Evolutionary conservation across 2,329 filamentous ascomycete genomes (phyloP).

Genomic region (Fusarium veterinarium): DNA sequence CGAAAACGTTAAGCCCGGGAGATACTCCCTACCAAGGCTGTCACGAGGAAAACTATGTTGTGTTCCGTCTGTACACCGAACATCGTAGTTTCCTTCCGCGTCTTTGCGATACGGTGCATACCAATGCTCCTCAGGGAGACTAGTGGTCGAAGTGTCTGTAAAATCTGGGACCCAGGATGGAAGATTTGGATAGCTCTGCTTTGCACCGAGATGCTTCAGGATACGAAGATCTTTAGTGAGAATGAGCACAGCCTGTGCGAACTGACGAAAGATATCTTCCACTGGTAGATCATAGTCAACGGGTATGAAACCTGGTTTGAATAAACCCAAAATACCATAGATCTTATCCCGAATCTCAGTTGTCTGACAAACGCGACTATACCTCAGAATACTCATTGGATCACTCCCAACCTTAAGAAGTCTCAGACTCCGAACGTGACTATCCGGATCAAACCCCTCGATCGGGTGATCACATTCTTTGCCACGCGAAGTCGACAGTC

Average conservation of each 20-base stretch:
- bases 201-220: background rate
- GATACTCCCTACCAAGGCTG: background rate
- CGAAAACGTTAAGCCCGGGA: background rate
- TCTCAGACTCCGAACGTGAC: constrained; percentile 2
- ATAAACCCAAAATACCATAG: constrained; percentile 14
- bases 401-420: background rate
- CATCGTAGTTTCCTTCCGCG: background rate
- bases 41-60: background rate
- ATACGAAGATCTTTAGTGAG: background rate
- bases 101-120: background rate
- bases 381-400: constrained; percentile 9
- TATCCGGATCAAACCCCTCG: background rate
- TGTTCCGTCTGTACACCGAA: background rate
- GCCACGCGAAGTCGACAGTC: background rate
- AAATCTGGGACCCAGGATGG: constrained; percentile 28
- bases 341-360: constrained; percentile 16
- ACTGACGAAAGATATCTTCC: constrained; percentile 15
- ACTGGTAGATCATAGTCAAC: constrained; percentile 1
- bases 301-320: background rate
- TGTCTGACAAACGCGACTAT: constrained; percentile 14
- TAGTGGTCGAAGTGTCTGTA: background rate
- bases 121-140: background rate
- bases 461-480: constrained; percentile 1
- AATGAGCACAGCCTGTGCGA: background rate
- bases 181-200: background rate